Conservation (phyloP, 345 rosid species). For the Eucalyptus guilfoylei region DNA sequence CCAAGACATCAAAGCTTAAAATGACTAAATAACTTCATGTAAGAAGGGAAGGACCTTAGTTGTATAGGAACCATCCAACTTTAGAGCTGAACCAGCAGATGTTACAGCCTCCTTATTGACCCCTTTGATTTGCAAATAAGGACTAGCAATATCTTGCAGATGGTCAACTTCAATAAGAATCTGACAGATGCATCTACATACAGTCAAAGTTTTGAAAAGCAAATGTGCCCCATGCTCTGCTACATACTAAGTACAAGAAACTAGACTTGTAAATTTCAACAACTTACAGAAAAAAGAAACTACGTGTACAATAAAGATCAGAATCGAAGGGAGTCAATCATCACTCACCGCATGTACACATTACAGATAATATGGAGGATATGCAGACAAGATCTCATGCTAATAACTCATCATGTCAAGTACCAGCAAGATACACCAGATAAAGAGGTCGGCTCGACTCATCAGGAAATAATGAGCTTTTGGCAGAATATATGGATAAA, state of each 20-base stretch:
- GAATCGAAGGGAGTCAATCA: neutral
- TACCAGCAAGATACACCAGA: neutral
- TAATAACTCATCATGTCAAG: neutral
- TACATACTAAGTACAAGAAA: neutral
- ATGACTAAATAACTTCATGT: neutral
- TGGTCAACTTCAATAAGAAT: conserved; percentile 91
- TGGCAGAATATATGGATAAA: neutral
- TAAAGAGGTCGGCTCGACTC: neutral
- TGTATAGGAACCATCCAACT: conserved; percentile 87
- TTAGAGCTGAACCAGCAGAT: conserved; percentile 84
- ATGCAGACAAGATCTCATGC: neutral
- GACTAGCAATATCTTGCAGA: conserved; percentile 70
- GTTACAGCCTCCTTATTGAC: conserved; percentile 87
- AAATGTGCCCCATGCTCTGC: neutral
- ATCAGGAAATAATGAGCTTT: neutral
- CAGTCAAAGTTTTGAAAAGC: neutral
- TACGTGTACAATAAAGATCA: neutral
- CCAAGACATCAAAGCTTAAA: neutral
- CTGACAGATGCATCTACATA: neutral
- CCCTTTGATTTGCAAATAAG: conserved; percentile 96
- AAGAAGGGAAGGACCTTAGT: conserved; percentile 51
- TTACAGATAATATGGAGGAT: neutral
- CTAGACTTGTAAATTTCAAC: neutral
- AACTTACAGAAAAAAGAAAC: neutral
- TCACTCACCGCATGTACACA: neutral